Conservation (phyloP, 257 asterid species). For the Przewalskia tangutica region DNA sequence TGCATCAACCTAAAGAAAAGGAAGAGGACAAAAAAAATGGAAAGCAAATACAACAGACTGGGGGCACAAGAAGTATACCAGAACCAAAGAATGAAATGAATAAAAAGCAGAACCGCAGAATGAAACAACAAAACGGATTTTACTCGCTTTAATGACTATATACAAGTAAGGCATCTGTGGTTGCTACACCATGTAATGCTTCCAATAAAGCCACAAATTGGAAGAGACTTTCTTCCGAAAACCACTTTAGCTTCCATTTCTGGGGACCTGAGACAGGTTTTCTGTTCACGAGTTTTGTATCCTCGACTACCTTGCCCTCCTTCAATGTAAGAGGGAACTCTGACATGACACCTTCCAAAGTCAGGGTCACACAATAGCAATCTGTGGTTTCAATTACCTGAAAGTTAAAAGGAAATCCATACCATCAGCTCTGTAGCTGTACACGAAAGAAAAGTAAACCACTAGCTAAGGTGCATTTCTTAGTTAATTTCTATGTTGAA, state of each 20-base stretch:
- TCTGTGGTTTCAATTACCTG: conserved; percentile 36
- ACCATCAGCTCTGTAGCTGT: background rate
- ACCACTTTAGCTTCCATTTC: conserved; percentile 42
- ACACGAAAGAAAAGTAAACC: background rate
- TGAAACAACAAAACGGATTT: background rate
- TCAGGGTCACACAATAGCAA: conserved; percentile 18
- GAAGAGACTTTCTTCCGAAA: conserved; percentile 21
- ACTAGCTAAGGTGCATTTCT: background rate
- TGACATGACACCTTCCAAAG: conserved; percentile 11
- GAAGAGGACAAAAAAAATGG: background rate
- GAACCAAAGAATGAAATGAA: conserved; percentile 31
- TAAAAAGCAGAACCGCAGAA: background rate
- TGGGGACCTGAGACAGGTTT: conserved; percentile 7
- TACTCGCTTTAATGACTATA: background rate
- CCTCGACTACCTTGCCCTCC: conserved; percentile 6
- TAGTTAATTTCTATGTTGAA: background rate
- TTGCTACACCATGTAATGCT: conserved; percentile 20
- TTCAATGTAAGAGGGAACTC: conserved; percentile 5
- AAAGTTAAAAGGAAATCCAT: background rate
- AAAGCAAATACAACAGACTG: background rate
- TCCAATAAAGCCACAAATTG: conserved; percentile 31
- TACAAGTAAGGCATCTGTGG: conserved; percentile 12
- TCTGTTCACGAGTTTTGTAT: background rate
- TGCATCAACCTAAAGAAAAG: conserved; percentile 12
- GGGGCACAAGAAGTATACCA: conserved; percentile 11